Base-by-base conservation (phyloP, 495 filamentous ascomycete species). In the Stereocaulon alpinum region DNA sequence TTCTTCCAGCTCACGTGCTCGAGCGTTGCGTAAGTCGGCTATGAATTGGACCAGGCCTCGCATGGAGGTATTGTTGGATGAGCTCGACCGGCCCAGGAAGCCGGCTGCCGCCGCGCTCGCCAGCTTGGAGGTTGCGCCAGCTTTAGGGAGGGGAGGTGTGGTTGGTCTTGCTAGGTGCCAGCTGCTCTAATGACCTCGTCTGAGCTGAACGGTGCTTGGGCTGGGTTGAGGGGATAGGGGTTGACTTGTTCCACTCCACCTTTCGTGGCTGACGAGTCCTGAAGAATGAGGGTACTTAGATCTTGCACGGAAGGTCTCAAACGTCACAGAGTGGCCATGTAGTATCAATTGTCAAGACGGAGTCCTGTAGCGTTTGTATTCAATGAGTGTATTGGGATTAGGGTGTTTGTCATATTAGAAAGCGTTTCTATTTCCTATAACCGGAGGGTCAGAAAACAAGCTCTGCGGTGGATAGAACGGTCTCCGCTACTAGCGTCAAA, bases 21-120 rank as follows among this genome's bases (percentile, higher is more conserved):
- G 78, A 32, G 94, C 94, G 71, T 97, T 97, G 63, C 94, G 80
- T 62, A 99, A 72, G 71, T 99, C 94, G 58, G 94, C 94, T 67
- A 99, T 97, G 77, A 99, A 99, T 72, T 96, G 92, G 30, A 97
- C 93, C 60, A 99, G 78, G 17, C 93, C 86, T 76, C 76, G 84
- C 87, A 91, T 91, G 56, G 88, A 89, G 48, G 86, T 82, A 58
- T 77, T 79, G 66, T 76, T 82, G 52, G 76, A 79, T 41, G 69
- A 67, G 67, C 72, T 77, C 54, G 80, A 82, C 56, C 81, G 79
- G 74, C 80, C 79, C 57, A 84, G 73, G 62, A 84, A 85, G 72
- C 80, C 76, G 66, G 72, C 69, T 22, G 74, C 73, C 30, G 74
- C 76, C 49, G 77, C 76, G 52, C 78, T 80, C 66, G 80, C 73